Evolutionary conservation across 345 rosid species (phyloP).

Genomic region (Litchi chinensis): DNA sequence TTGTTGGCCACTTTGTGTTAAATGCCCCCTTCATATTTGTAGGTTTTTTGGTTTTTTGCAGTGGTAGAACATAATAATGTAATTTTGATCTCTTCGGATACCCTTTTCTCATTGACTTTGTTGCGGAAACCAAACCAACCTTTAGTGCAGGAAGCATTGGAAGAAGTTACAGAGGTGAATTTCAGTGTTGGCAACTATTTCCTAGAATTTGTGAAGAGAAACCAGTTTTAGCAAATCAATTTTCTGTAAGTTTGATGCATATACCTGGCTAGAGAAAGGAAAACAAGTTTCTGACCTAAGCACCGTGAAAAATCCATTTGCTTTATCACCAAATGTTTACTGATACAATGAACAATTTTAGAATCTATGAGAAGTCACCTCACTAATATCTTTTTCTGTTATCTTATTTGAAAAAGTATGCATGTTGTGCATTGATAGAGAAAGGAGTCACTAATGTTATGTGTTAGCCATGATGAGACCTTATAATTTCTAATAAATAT

Average conservation of each 20-base stretch:
- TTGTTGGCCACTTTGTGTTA: not conserved
- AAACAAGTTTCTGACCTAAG: not conserved
- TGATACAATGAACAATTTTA: not conserved
- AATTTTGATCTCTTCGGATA: conserved; percentile 7
- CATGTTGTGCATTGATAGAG: not conserved
- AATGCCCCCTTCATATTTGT: not conserved
- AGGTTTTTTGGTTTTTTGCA: not conserved
- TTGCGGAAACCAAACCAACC: not conserved
- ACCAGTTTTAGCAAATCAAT: conserved; percentile 84
- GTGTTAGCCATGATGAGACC: not conserved
- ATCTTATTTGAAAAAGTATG: not conserved
- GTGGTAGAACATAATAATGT: not conserved
- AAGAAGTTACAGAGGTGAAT: conserved; percentile 88
- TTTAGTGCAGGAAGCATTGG: conserved; percentile 88
- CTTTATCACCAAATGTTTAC: not conserved
- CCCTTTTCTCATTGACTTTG: not conserved
- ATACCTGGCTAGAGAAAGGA: not conserved
- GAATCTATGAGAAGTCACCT: not conserved
- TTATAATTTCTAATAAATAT: not conserved
- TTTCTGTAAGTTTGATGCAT: conserved; percentile 75
- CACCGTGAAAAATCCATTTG: not conserved
- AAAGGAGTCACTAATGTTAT: not conserved
- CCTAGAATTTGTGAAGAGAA: conserved; percentile 74
- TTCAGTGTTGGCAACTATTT: conserved; percentile 80
- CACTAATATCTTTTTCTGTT: not conserved